Conservation (phyloP, 2,329 filamentous ascomycete genomes). For the Penicillium sp. region DNA sequence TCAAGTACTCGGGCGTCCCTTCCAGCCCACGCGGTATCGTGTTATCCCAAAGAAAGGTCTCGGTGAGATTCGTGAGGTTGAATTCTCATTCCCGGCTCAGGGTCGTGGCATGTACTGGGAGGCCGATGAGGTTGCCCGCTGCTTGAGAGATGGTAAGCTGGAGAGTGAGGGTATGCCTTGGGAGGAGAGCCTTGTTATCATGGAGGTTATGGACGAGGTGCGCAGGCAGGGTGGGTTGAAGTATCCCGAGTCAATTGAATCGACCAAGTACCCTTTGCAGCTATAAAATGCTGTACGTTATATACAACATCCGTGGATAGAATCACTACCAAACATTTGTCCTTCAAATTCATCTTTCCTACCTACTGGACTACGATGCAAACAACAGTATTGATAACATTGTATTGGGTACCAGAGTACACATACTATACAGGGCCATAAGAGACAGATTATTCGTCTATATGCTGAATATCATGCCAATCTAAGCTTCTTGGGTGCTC, state of each 20-base stretch:
- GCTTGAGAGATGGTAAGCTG: conserved; percentile 71
- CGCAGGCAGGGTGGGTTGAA: conserved; percentile 61
- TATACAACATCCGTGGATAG: neutral
- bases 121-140: conserved; percentile 74
- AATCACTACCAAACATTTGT: neutral
- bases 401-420: conserved; percentile 24
- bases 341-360: neutral
- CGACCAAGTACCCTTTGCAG: conserved; percentile 52
- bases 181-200: conserved; percentile 78
- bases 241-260: conserved; percentile 68
- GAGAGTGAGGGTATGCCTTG: conserved; percentile 70
- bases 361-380: neutral
- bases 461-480: conserved; percentile 21
- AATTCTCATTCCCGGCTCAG: conserved; percentile 50
- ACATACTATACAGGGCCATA: conserved; percentile 36
- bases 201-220: conserved; percentile 76
- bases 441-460: conserved; percentile 20
- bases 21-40: conserved; percentile 64
- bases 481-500: conserved; percentile 14
- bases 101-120: conserved; percentile 90
- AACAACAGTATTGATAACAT: conserved; percentile 4
- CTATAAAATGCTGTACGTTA: conserved; percentile 13
- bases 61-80: conserved; percentile 45
- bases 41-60: conserved; percentile 57
- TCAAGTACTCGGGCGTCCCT: conserved; percentile 72